These are phyloP conservation scores for Coemansia sp. DNA, from an alignment of 192 early-diverging fungal species.

Conservation along the genomic window DNA sequence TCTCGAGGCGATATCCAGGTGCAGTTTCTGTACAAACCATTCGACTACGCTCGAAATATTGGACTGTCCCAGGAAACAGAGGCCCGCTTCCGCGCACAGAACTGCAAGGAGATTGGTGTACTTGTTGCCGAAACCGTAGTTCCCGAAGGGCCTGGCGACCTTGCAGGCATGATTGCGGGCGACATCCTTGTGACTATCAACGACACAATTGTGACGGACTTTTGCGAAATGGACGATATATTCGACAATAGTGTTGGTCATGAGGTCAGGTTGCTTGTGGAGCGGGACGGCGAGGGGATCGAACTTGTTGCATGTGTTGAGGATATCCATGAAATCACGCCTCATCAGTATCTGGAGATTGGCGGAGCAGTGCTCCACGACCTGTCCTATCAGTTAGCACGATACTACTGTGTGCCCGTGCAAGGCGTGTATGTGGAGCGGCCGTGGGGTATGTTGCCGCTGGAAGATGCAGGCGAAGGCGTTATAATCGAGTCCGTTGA, in stretches of 20 bases:
- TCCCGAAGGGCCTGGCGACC: slow-evolving; percentile 68
- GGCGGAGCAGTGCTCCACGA: slow-evolving; percentile 81
- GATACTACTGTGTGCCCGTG: slow-evolving; percentile 66
- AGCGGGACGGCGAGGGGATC: slow-evolving; percentile 56
- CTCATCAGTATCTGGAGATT: slow-evolving; percentile 78
- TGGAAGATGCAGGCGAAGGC: slow-evolving; percentile 46
- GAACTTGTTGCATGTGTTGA: slow-evolving; percentile 59
- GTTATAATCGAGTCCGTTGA: slow-evolving; percentile 70
- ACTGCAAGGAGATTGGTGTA: slow-evolving; percentile 68
- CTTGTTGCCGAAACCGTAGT: slow-evolving; percentile 62
- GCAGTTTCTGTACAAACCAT: slow-evolving; percentile 67
- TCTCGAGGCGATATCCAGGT: slow-evolving; percentile 74
- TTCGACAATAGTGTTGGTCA: slow-evolving; percentile 63
- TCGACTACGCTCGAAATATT: slow-evolving; percentile 68
- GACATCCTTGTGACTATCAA: slow-evolving; percentile 69
- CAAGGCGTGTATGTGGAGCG: slow-evolving; percentile 80
- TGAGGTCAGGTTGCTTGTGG: slow-evolving; percentile 56
- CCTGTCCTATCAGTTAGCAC: slow-evolving; percentile 71
- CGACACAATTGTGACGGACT: slow-evolving; percentile 63
- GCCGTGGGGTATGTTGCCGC: slow-evolving; percentile 60
- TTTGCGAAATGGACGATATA: slow-evolving; percentile 62
- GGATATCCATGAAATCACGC: slow-evolving; percentile 75
- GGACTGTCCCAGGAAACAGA: slow-evolving; percentile 67
- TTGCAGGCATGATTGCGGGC: slow-evolving; percentile 58
- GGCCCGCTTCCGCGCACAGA: slow-evolving; percentile 58